Base-by-base conservation (phyloP, 495 filamentous ascomycete genomes). In the Aspergillus cavernicola region DNA sequence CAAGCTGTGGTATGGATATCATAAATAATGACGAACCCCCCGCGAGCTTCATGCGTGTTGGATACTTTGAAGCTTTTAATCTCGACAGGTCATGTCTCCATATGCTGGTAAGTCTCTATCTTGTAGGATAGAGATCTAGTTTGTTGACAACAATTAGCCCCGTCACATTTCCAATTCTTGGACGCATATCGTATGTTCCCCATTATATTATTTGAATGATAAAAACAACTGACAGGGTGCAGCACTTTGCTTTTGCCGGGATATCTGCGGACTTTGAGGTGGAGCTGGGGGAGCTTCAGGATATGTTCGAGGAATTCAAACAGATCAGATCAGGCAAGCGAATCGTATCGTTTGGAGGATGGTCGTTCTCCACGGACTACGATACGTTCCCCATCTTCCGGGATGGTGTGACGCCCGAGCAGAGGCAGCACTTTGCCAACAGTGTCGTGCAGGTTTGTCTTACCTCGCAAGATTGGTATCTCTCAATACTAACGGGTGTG, bases 291-390 rank as follows among this genome's bases (percentile, higher is more conserved):
- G 51, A 59, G 7, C 33, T 58, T 7, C 35, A 51, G 11, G 47
- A 52, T 15, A n/a, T 54, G 16, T 53, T 64, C 28, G 51, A 66
- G 0, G 18, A 51, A 13, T 69, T 74, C 44, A 58, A 53, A 15
- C 8, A 32, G 0, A 23, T 68, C 22, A 1, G 39, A 28, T 42
- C 15, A 3, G 58, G 43, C 7, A 36, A 74, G 50, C 60, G 56
- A 6, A 68, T 80, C 13, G 2, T 78, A 7, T 71, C 70, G 0
- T 63, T 80, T 51, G 77, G 75, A 13, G 77, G 75, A 0, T 79
- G 76, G 76, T 52, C 38, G 0, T 77, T 75, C 47, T 74, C 66
- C 0, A 78, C 75, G 0, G 59, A 66, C 13, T 36, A 45, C 1
- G 40, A 40, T 12, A 71, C 73, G 0, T 76, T 59, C 37, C 37